Percentiles rank a stretch among this genome's conserved stretches.
Evolutionary conservation across 1,284 basidiomycete species (phyloP).

Genomic region (Peniophora sp.): DNA sequence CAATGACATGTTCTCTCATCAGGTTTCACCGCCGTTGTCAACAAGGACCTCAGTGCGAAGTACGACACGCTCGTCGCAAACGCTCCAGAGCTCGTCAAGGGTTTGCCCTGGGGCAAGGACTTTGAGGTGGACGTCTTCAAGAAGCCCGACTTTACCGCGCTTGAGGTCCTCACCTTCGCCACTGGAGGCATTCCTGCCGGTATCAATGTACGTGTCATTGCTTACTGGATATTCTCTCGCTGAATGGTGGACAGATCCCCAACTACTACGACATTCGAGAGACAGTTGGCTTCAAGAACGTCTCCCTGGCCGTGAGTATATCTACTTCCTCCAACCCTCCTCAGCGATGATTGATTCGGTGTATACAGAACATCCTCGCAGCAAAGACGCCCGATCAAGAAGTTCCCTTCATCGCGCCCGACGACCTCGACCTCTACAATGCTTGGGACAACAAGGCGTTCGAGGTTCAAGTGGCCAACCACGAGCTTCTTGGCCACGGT

Average conservation of each 20-base stretch:
- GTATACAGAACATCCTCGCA: slow-evolving; percentile 61
- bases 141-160: slow-evolving; percentile 81
- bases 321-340: neutral
- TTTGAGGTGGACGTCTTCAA: slow-evolving; percentile 80
- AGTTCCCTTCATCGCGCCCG: slow-evolving; percentile 73
- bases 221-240: neutral
- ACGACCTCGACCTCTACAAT: slow-evolving; percentile 62
- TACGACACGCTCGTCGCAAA: slow-evolving; percentile 69
- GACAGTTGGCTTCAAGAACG: slow-evolving; percentile 77
- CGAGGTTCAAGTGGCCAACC: slow-evolving; percentile 81
- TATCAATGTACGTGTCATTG: slow-evolving; percentile 52
- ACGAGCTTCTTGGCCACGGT: slow-evolving; percentile 75
- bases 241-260: slow-evolving; percentile 18
- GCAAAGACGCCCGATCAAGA: slow-evolving; percentile 81
- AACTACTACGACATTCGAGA: slow-evolving; percentile 80
- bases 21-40: slow-evolving; percentile 84
- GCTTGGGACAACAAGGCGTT: slow-evolving; percentile 71
- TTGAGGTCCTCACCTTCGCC: slow-evolving; percentile 74
- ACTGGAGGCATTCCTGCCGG: slow-evolving; percentile 82
- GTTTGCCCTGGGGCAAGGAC: slow-evolving; percentile 74
- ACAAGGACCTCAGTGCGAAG: slow-evolving; percentile 74
- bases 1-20: neutral
- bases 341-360: neutral
- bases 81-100: slow-evolving; percentile 72
- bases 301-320: slow-evolving; percentile 53